Evolutionary conservation across 768 basidiomycete species (phyloP), one percentile per base, ranked within the genome.

Genomic region (Kwoniella pini): DNA sequence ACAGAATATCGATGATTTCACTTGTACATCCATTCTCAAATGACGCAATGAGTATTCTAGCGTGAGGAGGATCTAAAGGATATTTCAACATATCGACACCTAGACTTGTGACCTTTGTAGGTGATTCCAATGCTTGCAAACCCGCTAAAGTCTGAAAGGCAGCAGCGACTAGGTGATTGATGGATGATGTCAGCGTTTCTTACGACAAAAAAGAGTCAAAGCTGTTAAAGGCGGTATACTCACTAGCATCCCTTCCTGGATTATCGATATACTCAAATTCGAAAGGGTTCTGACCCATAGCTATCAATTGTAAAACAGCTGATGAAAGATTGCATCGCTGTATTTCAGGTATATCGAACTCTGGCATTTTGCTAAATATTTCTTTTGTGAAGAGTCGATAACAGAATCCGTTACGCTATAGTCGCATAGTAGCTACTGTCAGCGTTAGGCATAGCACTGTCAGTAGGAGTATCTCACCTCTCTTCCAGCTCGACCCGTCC

Each of bases 401-500:
- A 79, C 96, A 99, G 46, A 84, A 81, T 7, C 96, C 96, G 30
- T 82, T 80, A 3, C 90, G 87, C 88, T 91, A 30, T 4, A 36
- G 7, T 36, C 19, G 15, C 13, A 58, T 7, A 28, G 13, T 21
- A 3, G 33, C 28, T 19, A 30, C 24, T 27, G 46, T 49, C 3
- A 49, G 28, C 28, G 13, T 26, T 9, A 21, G n/a, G n/a, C n/a
- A n/a, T n/a, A n/a, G n/a, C n/a, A n/a, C n/a, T n/a, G n/a, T n/a
- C n/a, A n/a, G n/a, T n/a, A n/a, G n/a, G n/a, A n/a, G 15, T 15
- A 36, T 72, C 80, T 43, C 70, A 89, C 89, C 79, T 97, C 92
- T 58, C 96, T 91, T 63, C 96, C 96, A 0, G 95, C 96, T 57
- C 96, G 90, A 76, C 96, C 96, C 2, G 92, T 85, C n/a, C 96